Conservation (phyloP, 2,329 filamentous ascomycete species). For the Pestalotiopsis sp. region DNA sequence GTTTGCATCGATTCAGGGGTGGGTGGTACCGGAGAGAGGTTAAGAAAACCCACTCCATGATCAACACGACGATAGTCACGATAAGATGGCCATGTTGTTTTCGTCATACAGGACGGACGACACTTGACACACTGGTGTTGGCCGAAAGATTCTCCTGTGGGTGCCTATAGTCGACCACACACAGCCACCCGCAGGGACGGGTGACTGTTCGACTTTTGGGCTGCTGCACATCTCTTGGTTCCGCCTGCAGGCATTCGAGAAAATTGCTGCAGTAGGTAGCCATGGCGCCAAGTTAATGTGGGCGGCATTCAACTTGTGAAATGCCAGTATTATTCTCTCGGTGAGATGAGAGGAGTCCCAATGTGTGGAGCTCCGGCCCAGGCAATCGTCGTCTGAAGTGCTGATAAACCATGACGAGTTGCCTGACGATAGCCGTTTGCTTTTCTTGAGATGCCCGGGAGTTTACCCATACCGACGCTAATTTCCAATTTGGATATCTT, state of each 20-base stretch:
- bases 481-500: background rate
- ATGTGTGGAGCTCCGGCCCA: background rate
- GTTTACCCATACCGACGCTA: background rate
- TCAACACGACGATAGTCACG: background rate
- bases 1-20: background rate
- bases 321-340: background rate
- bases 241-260: background rate
- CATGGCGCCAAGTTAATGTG: background rate
- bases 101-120: background rate
- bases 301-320: background rate
- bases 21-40: background rate
- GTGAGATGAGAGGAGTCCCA: background rate
- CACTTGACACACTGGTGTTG: background rate
- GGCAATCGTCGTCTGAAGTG: background rate
- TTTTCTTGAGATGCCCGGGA: background rate
- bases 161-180: too few species aligned
- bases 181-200: background rate
- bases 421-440: background rate
- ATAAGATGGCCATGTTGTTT: background rate
- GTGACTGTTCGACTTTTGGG: background rate
- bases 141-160: background rate
- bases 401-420: background rate
- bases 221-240: background rate
- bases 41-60: background rate
- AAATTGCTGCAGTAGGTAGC: background rate